phyloP scores from a whole-genome alignment of 176 grass and related monocot genomes.

The Pontederia crassipes region DNA sequence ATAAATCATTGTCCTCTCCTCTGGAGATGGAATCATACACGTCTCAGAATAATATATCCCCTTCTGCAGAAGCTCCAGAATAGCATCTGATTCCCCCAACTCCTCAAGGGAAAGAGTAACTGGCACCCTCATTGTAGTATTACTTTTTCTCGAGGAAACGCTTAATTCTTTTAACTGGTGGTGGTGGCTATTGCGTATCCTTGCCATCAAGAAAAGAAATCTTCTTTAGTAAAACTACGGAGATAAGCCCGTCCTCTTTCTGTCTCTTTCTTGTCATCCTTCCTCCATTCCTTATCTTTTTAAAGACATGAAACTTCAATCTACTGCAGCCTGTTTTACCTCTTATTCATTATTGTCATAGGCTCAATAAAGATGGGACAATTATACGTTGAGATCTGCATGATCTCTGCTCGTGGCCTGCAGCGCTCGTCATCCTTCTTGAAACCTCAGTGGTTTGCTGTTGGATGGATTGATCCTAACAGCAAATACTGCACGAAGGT shows the following conservation, averaged over 20 bases:
- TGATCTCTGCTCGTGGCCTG: conserved; percentile 61
- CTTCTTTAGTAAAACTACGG: neutral
- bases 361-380: conserved; percentile 27
- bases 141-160: too few species aligned
- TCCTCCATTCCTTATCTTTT: too few species aligned
- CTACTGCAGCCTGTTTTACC: neutral
- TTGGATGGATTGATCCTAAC: conserved; percentile 48
- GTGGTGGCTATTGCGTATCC: neutral
- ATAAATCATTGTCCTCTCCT: too few species aligned
- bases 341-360: neutral
- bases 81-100: neutral
- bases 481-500: conserved; percentile 89
- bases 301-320: too few species aligned
- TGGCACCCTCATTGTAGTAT: neutral
- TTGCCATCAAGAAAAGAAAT: neutral
- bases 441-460: conserved; percentile 56
- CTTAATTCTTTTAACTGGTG: neutral
- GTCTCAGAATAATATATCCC: neutral
- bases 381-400: conserved; percentile 45
- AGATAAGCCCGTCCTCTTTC: neutral
- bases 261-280: neutral
- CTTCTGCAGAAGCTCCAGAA: neutral
- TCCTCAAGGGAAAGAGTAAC: neutral
- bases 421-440: conserved; percentile 31
- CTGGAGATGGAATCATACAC: too few species aligned